Percentiles rank a stretch among this genome's conserved stretches.
Evolutionary conservation across 2,329 filamentous ascomycete genomes (phyloP).

Genomic region (Trichoderma polysporum): DNA sequence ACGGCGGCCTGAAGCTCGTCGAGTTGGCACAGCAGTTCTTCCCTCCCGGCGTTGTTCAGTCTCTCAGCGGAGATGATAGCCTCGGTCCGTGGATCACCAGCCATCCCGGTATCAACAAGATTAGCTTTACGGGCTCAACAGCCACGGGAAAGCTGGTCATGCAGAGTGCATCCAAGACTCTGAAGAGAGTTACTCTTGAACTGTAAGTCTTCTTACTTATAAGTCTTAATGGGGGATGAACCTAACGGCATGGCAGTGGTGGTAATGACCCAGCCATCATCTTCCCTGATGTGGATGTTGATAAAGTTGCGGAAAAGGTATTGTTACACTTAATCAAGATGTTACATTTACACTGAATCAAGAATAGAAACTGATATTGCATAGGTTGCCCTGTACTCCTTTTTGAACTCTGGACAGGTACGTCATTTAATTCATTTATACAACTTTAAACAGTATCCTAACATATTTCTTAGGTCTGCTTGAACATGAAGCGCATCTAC

Average conservation of each 20-base stretch:
- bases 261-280: slow-evolving; percentile 61
- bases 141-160: slow-evolving; percentile 70
- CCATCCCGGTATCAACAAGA: slow-evolving; percentile 60
- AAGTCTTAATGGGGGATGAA: background rate
- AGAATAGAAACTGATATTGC: background rate
- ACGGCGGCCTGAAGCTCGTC: slow-evolving; percentile 56
- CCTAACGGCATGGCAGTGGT: slow-evolving; percentile 35
- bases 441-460: background rate
- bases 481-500: slow-evolving; percentile 58
- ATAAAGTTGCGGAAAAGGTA: slow-evolving; percentile 21
- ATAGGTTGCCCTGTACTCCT: slow-evolving; percentile 43
- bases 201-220: slow-evolving; percentile 35
- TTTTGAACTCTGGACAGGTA: slow-evolving; percentile 50
- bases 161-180: slow-evolving; percentile 63
- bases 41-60: slow-evolving; percentile 62
- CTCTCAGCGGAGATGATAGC: slow-evolving; percentile 59
- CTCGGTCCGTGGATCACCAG: slow-evolving; percentile 58
- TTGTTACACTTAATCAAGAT: too few relatives aligned
- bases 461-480: slow-evolving; percentile 47
- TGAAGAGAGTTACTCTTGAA: slow-evolving; percentile 66
- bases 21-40: slow-evolving; percentile 58
- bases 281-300: slow-evolving; percentile 51
- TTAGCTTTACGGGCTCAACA: slow-evolving; percentile 73
- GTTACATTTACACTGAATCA: slow-evolving; percentile 26
- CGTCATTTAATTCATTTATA: background rate